Evolutionary conservation across 805 yeast genomes (phyloP).

Genomic region (Millerozyma miso): DNA sequence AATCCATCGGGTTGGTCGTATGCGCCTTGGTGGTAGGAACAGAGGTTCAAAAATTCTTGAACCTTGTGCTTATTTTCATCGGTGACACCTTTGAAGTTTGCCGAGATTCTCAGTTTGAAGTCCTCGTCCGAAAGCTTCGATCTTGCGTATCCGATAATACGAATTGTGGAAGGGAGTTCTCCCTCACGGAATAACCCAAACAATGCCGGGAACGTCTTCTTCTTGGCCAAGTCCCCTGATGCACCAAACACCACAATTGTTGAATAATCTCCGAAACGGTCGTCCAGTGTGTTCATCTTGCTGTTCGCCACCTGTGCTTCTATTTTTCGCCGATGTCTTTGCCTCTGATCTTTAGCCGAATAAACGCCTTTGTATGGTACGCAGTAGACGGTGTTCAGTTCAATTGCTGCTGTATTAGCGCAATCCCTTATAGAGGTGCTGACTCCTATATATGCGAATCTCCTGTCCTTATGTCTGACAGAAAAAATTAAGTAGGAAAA

Average conservation of each 20-base stretch:
- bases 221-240: slow-evolving; percentile 91
- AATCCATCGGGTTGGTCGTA: slow-evolving; percentile 83
- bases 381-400: background rate
- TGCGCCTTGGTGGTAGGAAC: slow-evolving; percentile 69
- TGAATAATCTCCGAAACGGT: slow-evolving; percentile 59
- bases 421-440: background rate
- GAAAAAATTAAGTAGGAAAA: background rate
- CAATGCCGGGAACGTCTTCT: slow-evolving; percentile 88
- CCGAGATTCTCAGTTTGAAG: slow-evolving; percentile 61
- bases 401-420: background rate
- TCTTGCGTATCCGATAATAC: slow-evolving; percentile 90
- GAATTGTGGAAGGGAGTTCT: slow-evolving; percentile 61
- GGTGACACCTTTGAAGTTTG: slow-evolving; percentile 51
- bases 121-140: slow-evolving; percentile 67
- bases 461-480: background rate
- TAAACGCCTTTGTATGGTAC: no score
- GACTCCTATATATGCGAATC: background rate
- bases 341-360: no score
- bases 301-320: background rate
- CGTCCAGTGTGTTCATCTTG: slow-evolving; percentile 16
- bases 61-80: slow-evolving; percentile 40
- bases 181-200: slow-evolving; percentile 69
- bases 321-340: no score
- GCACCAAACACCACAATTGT: slow-evolving; percentile 87
- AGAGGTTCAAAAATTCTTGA: slow-evolving; percentile 61